Percentiles rank a stretch among this genome's conserved stretches.
These are phyloP conservation scores for Serendipita sp. DNA, from an alignment of 768 basidiomycete genomes.

Conservation along the genomic window DNA sequence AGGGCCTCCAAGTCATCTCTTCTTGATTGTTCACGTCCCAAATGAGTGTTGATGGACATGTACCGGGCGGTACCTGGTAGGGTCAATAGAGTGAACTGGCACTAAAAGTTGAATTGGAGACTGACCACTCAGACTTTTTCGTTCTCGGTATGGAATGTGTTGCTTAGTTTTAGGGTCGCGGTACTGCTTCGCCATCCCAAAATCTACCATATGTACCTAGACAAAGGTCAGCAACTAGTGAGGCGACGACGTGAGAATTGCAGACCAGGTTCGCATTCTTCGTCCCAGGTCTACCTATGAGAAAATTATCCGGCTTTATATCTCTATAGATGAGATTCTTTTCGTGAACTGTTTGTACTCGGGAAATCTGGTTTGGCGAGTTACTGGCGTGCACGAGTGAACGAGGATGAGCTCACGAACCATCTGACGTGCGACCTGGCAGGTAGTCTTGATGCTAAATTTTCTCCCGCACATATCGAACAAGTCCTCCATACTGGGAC, in stretches of 20 bases:
- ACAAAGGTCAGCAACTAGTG: not conserved
- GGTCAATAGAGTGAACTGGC: not conserved
- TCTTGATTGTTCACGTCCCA: constrained; percentile 87
- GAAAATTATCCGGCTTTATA: constrained; percentile 99
- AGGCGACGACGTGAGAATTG: not conserved
- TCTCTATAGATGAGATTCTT: constrained; percentile 99
- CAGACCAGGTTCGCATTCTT: constrained; percentile 55
- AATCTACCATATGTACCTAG: constrained; percentile 54
- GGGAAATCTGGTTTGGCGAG: constrained; percentile 45
- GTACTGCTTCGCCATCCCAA: constrained; percentile 99
- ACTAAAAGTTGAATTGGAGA: not conserved
- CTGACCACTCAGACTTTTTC: constrained; percentile 65
- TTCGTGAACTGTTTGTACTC: constrained; percentile 96
- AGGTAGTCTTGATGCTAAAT: constrained; percentile 95
- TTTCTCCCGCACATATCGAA: constrained; percentile 99
- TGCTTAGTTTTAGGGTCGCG: constrained; percentile 98
- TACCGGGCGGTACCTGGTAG: constrained; percentile 77
- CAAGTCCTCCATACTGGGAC: constrained; percentile 90
- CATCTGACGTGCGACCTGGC: constrained; percentile 98
- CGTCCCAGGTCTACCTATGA: constrained; percentile 85
- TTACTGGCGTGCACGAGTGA: not conserved
- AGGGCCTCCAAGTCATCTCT: constrained; percentile 97
- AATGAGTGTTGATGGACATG: constrained; percentile 99
- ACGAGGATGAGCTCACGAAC: constrained; percentile 25
- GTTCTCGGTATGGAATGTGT: constrained; percentile 96